Evolutionary conservation across 208 protist species (phyloP).

Genomic region (Leishmania turanica): DNA sequence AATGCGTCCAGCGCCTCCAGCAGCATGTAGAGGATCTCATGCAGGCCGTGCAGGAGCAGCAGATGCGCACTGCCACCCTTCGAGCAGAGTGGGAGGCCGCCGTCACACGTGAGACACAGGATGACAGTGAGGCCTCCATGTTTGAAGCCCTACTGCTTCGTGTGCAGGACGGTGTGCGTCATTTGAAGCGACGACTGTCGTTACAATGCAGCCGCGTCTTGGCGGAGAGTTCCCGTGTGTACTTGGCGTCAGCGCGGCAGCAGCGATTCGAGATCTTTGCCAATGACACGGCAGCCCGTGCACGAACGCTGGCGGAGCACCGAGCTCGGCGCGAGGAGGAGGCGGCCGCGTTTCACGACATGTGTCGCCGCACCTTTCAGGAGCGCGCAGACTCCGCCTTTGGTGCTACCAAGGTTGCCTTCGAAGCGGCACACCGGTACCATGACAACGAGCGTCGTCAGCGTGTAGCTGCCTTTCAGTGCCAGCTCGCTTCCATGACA

Average conservation of each 20-base stretch:
- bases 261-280: conserved; percentile 22
- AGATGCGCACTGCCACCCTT: not conserved
- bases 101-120: not conserved
- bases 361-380: conserved; percentile 20
- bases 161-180: conserved; percentile 23
- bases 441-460: conserved; percentile 14
- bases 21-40: conserved; percentile 1
- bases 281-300: conserved; percentile 9
- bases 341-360: conserved; percentile 9
- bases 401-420: conserved; percentile 6
- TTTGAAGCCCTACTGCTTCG: conserved; percentile 17
- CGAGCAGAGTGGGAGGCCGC: conserved; percentile 20
- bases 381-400: conserved; percentile 20
- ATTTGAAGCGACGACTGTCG: conserved; percentile 22
- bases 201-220: conserved; percentile 18
- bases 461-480: conserved; percentile 23
- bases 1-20: conserved; percentile 10
- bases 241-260: conserved; percentile 13
- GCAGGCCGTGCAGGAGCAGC: conserved; percentile 2
- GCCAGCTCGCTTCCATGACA: conserved; percentile 14
- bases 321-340: not conserved
- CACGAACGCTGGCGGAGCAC: conserved; percentile 7
- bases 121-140: conserved; percentile 4
- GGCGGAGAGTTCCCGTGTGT: conserved; percentile 4
- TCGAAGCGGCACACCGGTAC: conserved; percentile 15